Evolutionary conservation across 352 stramenopile genomes (phyloP), one percentile per base, ranked within the genome.

Genomic region (Halophytophthora polymorphica): DNA sequence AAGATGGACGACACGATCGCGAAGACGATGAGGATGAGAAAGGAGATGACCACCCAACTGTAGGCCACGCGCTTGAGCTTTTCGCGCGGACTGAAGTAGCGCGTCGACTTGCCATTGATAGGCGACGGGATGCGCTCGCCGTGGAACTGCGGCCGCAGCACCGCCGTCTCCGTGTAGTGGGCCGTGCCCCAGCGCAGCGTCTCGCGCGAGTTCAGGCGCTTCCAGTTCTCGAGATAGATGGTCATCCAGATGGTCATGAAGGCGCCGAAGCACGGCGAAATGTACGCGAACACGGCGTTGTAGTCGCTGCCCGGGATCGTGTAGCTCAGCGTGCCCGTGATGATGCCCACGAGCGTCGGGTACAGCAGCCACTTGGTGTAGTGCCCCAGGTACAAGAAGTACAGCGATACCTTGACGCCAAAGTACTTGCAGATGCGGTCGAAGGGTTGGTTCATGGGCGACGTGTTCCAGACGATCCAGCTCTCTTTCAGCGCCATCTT

Each of bases 361-460:
- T 96, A 96, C n/a, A 98, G 60, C 23, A 99, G 73, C 80, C 96
- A 97, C 50, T 93, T 92, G 34, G 94, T 97, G 66, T 95, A 97
- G 69, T 98, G 93, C 13, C 97, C 92, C 19, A 99, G 56, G 83
- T 96, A 99, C 31, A 97, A 70, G 64, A 99, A 99, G 72, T 99
- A 99, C 50, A 99, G 96, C 18, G 90, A 89, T 50, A 99, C 89
- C 65, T 98, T 88, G 53, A 87, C 80, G 45, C 83, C 83, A 64
- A 91, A 93, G 61, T 93, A 93, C 48, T 88, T 70, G 53, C 83
- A 87, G 45, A 93, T 85, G 21, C 73, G 70, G 47, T 91, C 76
- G 39, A 93, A 88, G 0, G 83, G 83, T 58, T 93, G 83, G 42
- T 69, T 78, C 83, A 90, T 90, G 1, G 83, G 76, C 18, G 70